A percentile compares a stretch with the other conserved stretches of the same genome.
Conservation (phyloP, 2,329 filamentous ascomycete species). For the Trichoderma hamatum region DNA sequence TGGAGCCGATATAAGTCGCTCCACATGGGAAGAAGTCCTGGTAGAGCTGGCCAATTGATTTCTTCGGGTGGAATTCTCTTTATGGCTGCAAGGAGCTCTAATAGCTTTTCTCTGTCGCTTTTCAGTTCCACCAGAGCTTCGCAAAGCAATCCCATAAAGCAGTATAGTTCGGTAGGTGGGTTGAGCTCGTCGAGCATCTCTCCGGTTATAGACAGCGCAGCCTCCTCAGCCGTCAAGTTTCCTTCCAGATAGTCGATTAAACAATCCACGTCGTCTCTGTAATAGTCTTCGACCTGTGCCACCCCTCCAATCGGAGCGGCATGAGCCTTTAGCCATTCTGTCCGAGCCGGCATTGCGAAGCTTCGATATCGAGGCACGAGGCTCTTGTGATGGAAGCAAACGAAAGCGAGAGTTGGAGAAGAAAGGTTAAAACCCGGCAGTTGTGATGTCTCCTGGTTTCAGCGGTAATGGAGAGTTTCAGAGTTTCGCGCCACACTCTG, state of each 20-base stretch:
- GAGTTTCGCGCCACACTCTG: neutral
- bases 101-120: neutral
- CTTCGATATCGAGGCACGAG: neutral
- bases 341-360: neutral
- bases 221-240: neutral
- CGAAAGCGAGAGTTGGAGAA: neutral
- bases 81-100: neutral
- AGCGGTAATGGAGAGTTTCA: neutral
- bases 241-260: conserved; percentile 2
- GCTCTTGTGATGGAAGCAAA: neutral
- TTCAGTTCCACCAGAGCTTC: conserved; percentile 1
- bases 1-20: conserved; percentile 7
- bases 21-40: conserved; percentile 6
- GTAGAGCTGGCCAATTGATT: conserved; percentile 3
- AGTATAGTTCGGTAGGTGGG: neutral
- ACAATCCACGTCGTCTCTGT: neutral
- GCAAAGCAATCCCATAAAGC: conserved; percentile 8
- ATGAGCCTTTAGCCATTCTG: conserved; percentile 1
- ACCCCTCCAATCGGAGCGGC: neutral
- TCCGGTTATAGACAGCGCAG: neutral
- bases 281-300: neutral
- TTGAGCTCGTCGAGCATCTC: neutral
- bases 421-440: neutral
- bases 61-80: neutral
- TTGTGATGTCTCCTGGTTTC: neutral